These are phyloP conservation scores for Pichia occidentalis DNA, from an alignment of 805 yeast species.

Conservation along the genomic window DNA sequence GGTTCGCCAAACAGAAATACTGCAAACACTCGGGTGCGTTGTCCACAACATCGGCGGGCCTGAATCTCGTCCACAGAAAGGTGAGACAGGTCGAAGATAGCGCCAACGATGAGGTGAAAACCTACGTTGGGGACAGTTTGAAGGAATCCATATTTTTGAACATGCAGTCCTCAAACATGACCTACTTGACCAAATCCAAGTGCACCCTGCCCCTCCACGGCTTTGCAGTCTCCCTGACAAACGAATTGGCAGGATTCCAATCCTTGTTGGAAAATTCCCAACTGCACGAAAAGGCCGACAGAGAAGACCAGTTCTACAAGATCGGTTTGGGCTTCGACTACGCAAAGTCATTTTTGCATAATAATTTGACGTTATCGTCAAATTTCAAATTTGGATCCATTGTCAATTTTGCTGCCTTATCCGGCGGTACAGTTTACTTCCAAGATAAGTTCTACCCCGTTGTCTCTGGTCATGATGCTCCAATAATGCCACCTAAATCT, in stretches of 20 bases:
- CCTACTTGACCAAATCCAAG: constrained; percentile 26
- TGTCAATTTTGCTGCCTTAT: constrained; percentile 30
- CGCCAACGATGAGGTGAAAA: constrained; percentile 51
- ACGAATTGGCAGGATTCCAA: constrained; percentile 38
- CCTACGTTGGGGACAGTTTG: constrained; percentile 53
- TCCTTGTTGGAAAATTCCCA: constrained; percentile 17
- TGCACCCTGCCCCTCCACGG: constrained; percentile 45
- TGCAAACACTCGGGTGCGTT: constrained; percentile 13
- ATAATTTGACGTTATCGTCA: constrained; percentile 43
- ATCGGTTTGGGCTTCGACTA: constrained; percentile 27
- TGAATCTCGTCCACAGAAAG: constrained; percentile 54
- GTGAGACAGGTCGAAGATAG: constrained; percentile 43
- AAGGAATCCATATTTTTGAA: constrained; percentile 49
- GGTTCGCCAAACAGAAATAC: constrained; percentile 32
- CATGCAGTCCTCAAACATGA: constrained; percentile 38
- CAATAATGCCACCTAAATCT: constrained; percentile 15
- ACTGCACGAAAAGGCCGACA: constrained; percentile 4
- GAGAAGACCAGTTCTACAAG: constrained; percentile 33
- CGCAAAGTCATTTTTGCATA: constrained; percentile 37
- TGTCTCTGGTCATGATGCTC: constrained; percentile 19
- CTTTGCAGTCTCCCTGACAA: constrained; percentile 30
- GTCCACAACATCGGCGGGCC: constrained; percentile 37
- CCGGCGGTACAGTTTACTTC: constrained; percentile 40
- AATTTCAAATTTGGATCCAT: constrained; percentile 52
- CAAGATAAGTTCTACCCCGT: constrained; percentile 76